Base-by-base conservation (phyloP, 2,329 filamentous ascomycete genomes). In the Cordyceps javanica region DNA sequence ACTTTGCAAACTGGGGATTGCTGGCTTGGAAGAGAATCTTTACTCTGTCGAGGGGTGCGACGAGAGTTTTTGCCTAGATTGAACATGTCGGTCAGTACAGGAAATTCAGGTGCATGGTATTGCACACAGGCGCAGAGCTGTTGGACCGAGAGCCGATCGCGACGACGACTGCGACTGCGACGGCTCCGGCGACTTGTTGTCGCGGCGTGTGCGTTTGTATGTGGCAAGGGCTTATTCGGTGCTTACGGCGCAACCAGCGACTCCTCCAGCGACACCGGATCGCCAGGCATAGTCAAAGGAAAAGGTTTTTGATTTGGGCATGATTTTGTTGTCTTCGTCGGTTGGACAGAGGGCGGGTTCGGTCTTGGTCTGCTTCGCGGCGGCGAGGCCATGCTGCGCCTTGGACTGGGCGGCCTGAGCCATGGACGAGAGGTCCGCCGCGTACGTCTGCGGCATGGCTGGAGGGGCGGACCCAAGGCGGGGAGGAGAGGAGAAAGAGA, bases 1-100 rank as follows among this genome's bases (percentile, higher is more conserved):
- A 99, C 74, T 96, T 96, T 55, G 88, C 83, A 70, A 96, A 99
- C 64, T 94, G 88, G 3, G 94, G 94, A 67, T 94, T 97, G 68
- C 89, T 91, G 54, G 94, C 89, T 72, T 99, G 94, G 75, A 99
- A 97, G 42, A 99, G 88, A 68, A 99, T 99, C 75, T 99, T 99
- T 67, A 99, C 94, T 63, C 94, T 88, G 74, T 99, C 94, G 62
- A 99, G 88, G 25, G 94, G 94, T 25, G 91, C 94, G 38, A 99
- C 95, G 7, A 96, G 79, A 0, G 93, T 97, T 79, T 99, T 99
- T 61, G 89, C 94, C 91, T 96, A 65, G 53, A 60, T 28, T 39
- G 10, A 3, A 25, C 11, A 3, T n/a, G 11, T 44, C n/a, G n/a
- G 45, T 57, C 44, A 57, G 53, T 10, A 34, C n/a, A 13, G 2